Base-by-base conservation (phyloP, 2,329 filamentous ascomycete species). In the Monilinia vaccinii-corymbosi region DNA sequence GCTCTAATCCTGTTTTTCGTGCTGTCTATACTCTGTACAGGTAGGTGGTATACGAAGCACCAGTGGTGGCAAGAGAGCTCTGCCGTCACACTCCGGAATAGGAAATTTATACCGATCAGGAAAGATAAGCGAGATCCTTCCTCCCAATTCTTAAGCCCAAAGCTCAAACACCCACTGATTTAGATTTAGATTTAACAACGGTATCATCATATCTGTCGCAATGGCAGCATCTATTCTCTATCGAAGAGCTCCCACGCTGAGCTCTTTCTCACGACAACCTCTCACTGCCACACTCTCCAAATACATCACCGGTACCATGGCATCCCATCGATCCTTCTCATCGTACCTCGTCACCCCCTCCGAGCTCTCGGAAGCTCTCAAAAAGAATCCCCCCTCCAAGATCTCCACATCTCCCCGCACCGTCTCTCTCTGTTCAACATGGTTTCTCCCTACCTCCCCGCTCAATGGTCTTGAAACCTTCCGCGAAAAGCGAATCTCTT, bases 371-470 rank as follows among this genome's bases (percentile, higher is more conserved):
- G 83, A 88, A 65, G 92, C 91, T 56, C 81, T 99, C 56, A 86
- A 88, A 74, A 88, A 87, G 76, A 95, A 93, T 73, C 82, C 91
- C 4, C 82, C 87, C 14, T 88, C 87, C 57, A 84, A 87, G 63
- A 88, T 93, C 68, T 91, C 89, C 62, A 88, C 89, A 47, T 85
- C 90, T 14, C 88, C 93, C 1, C 86, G 89, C 66, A 87, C 95
- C 47, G 85, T 99, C 58, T 89, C 94, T 3, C 81, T 99, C 46
- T 97, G 92, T 75, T 94, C 92, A 50, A 83, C 91, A 28, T 99
- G 94, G 94, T 99, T 97, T 72, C 83, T 99, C 64, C 94, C 94
- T 64, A 97, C 96, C 73, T 93, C 96, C 67, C 83, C 83, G 58
- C 86, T 91, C 63, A 89, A 83, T 51, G 94, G 94, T 58, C 84